Evolutionary conservation across 352 stramenopile species (phyloP), one percentile per base, ranked within the genome.

Genomic region (Phytophthora hibernalis): DNA sequence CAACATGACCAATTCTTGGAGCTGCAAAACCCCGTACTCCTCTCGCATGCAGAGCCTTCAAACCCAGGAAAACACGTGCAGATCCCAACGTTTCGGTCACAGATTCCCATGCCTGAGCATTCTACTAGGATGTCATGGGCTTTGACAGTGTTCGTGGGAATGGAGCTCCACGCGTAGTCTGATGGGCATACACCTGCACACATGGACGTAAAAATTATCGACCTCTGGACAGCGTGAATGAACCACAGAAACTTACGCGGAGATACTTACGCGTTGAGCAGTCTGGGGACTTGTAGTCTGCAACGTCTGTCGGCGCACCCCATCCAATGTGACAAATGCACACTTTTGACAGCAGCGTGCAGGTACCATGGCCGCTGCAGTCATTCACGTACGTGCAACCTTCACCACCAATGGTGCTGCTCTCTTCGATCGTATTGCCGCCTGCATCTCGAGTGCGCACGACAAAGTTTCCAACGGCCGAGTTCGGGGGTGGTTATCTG

Each of bases 61-160:
- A 95, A 98, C 0, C 91, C 91, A 13, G 64, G 50, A 38, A 97
- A 92, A 71, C 93, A 98, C 6, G 56, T 52, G 74, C 94, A 98
- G 24, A 67, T 61, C 21, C 92, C 92, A 16, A 60, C 71, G 30
- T 4, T 62, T 33, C 92, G 79, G 62, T 98, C 74, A 72, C 93
- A 98, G 2, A 80, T 65, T 0, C 93, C 93, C 66, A 92, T 89
- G n/a, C 89, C 89, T 2, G 89, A 96, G 63, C 93, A 98, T 72
- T 98, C 93, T 42, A 85, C 72, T 6, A 86, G 21, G 0, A 70
- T 37, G 11, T 78, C 40, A 50, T 92, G 85, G 10, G 63, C 74
- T 21, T 76, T 86, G 5, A 51, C 66, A 2, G 65, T 44, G 28
- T 65, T 52, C 1, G 52, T 79, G 3, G 82, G 83, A 37, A 92